phyloP scores from a whole-genome alignment of 2,329 filamentous ascomycete genomes.

The Colletotrichum sp. region DNA sequence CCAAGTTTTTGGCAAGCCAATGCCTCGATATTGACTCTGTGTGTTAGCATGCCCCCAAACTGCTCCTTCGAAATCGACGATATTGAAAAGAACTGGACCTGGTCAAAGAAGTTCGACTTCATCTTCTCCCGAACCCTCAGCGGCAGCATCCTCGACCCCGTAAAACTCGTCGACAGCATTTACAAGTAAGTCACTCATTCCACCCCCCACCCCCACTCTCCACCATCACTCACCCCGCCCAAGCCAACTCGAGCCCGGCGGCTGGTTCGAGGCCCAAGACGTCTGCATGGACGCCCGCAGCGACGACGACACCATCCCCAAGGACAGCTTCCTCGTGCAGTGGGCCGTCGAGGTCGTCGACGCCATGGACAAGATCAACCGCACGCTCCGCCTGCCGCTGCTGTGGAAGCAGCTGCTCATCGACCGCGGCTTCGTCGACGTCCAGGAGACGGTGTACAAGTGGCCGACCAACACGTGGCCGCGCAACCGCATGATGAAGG shows the following conservation, averaged over 20 bases:
- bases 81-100: constrained; percentile 38
- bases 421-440: constrained; percentile 38
- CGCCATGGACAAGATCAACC: constrained; percentile 32
- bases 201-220: neutral
- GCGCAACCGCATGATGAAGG: constrained; percentile 36
- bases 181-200: constrained; percentile 23
- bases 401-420: constrained; percentile 30
- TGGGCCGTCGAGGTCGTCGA: constrained; percentile 37
- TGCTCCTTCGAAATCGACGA: constrained; percentile 48
- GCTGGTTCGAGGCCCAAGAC: constrained; percentile 38
- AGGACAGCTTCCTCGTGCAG: constrained; percentile 34
- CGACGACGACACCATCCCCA: constrained; percentile 35
- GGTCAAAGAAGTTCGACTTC: constrained; percentile 36
- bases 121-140: constrained; percentile 37
- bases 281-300: constrained; percentile 29
- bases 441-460: constrained; percentile 33
- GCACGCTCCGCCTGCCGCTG: constrained; percentile 30
- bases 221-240: no score
- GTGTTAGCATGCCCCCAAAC: constrained; percentile 44
- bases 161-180: constrained; percentile 27
- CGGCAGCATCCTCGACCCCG: constrained; percentile 31
- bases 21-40: neutral
- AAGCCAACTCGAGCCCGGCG: constrained; percentile 34
- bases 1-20: accelerated
- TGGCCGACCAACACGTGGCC: constrained; percentile 44